phyloP scores from a whole-genome alignment of 148 eudicot genomes.

The Rhododendron ferrugineum region DNA sequence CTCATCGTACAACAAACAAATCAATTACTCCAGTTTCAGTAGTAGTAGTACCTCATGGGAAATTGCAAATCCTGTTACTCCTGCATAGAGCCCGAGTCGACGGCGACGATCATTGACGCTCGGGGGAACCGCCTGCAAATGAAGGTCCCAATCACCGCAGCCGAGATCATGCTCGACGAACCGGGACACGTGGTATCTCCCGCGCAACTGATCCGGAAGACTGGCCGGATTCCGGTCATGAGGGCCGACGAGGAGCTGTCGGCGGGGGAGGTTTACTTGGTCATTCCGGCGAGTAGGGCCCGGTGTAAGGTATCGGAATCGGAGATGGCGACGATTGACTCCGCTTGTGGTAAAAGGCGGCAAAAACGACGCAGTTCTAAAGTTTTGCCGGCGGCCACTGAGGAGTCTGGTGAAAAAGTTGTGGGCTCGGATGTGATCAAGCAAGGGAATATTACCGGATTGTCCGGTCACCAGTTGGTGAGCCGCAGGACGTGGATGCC shows the following conservation, averaged over 20 bases:
- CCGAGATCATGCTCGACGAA: slow-evolving; percentile 38
- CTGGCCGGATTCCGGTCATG: slow-evolving; percentile 19
- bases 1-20: background rate
- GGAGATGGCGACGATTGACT: slow-evolving; percentile 23
- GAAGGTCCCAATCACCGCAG: slow-evolving; percentile 29
- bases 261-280: slow-evolving; percentile 26
- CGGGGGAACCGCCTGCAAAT: slow-evolving; percentile 2
- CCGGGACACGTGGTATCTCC: slow-evolving; percentile 31
- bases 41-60: slow-evolving; percentile 1
- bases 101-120: slow-evolving; percentile 4
- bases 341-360: slow-evolving; percentile 5
- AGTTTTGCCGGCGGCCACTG: slow-evolving; percentile 17
- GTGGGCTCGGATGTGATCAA: background rate
- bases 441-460: slow-evolving; percentile 9
- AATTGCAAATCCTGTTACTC: slow-evolving; percentile 5
- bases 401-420: slow-evolving; percentile 3
- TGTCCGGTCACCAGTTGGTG: slow-evolving; percentile 12
- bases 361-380: slow-evolving; percentile 18
- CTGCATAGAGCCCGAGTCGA: background rate
- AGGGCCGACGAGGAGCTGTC: slow-evolving; percentile 30
- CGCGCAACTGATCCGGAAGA: slow-evolving; percentile 13
- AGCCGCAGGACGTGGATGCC: slow-evolving; percentile 29
- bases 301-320: slow-evolving; percentile 21
- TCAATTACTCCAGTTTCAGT: background rate
- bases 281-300: slow-evolving; percentile 30